Evolutionary conservation across 1,139 yeast species (phyloP), one percentile per base, ranked within the genome.

Genomic region (Lipomyces yarrowii): DNA sequence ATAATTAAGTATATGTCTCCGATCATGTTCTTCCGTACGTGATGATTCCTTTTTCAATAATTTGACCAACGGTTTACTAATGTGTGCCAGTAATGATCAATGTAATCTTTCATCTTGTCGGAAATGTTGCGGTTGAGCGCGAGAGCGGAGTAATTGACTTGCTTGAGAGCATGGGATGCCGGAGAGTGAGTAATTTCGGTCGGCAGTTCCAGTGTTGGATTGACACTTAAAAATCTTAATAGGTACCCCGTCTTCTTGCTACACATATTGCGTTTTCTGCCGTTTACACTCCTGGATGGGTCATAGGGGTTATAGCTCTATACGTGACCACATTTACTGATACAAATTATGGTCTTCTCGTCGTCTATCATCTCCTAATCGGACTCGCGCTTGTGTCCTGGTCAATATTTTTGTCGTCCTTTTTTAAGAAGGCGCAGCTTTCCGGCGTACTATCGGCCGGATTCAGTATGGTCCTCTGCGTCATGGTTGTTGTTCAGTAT

Each of bases 391-490:
- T 74, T 68, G 74, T 75, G 4, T 74, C 79, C 0, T 77, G 73
- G 71, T 68, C 79, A 2, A 65, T 77, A 13, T 74, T 77, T 63
- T 64, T 75, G 33, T 78, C 77, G 5, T 70, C 72, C 33, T 69
- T 75, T 42, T 77, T 77, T 70, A 70, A 71, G 32, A 70, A 71
- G 51, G 75, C 79, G 5, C 78, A 76, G 61, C 63, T 76, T 15
- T 72, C 80, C 2, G 79, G 79, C 7, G 75, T 77, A 60, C 65
- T 74, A 1, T 72, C 78, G 0, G 73, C 79, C 3, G 78, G 77
- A 0, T 53, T 75, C 1, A 75, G 76, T 3, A 74, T 73, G 23
- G 59, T 77, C 26, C 65, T 77, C 52, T 80, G 78, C 2, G 71
- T 77, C 51, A 69, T 73, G 63, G 74, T 75, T 1, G 74, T 77